Conservation (phyloP, 345 rosid species). For the Salix suchowensis region DNA sequence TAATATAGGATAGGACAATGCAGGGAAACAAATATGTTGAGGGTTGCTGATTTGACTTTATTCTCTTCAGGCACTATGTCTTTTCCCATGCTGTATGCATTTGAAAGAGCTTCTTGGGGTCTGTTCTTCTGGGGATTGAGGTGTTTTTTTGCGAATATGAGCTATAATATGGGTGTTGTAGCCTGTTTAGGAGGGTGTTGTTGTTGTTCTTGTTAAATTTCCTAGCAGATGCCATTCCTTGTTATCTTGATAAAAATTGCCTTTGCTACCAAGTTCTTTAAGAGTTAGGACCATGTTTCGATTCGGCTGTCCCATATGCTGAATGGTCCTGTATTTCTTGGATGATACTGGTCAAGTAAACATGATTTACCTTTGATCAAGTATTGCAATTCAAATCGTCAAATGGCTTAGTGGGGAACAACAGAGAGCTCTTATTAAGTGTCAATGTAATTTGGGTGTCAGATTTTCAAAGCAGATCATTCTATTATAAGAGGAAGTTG, state of each 20-base stretch:
- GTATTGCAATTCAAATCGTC: neutral
- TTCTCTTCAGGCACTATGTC: neutral
- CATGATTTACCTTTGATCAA: neutral
- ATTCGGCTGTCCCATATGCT: neutral
- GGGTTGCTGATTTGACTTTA: neutral
- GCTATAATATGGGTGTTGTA: neutral
- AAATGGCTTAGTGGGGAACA: neutral
- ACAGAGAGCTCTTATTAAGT: neutral
- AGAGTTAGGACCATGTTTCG: neutral
- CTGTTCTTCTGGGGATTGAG: neutral
- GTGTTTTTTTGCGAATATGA: neutral
- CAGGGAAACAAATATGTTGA: neutral
- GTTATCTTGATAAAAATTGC: neutral
- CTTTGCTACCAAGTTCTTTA: neutral
- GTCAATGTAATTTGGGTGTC: neutral
- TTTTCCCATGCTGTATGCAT: neutral
- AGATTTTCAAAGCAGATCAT: neutral
- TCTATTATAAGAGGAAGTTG: neutral
- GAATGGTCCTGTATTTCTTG: neutral
- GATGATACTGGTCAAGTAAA: neutral
- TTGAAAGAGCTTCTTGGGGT: neutral
- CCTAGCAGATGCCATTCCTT: neutral
- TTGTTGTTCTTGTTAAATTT: neutral
- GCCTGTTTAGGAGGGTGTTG: neutral
- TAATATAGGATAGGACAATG: neutral